These are phyloP conservation scores for Micractinium conductrix DNA, from an alignment of 139 green algal species.

Conservation along the genomic window DNA sequence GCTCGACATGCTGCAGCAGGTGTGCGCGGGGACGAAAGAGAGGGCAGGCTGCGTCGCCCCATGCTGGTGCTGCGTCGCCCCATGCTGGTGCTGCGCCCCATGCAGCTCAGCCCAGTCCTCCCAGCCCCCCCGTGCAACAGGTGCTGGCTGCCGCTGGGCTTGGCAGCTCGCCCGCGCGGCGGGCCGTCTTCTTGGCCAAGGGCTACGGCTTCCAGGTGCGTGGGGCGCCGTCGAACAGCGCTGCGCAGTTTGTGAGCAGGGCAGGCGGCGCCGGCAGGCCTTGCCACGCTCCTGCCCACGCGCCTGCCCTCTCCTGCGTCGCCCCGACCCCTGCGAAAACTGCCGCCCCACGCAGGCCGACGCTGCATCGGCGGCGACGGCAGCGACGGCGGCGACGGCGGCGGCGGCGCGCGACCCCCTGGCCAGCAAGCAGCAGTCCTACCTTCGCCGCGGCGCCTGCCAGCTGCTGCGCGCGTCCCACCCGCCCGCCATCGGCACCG, in stretches of 20 bases:
- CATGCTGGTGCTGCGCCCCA: too few relatives aligned
- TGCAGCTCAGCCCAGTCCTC: too few relatives aligned
- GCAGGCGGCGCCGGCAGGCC: too few relatives aligned
- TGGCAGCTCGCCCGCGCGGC: background rate
- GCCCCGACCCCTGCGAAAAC: background rate
- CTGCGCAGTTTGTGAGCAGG: too few relatives aligned
- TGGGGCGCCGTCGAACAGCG: too few relatives aligned
- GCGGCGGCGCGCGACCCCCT: background rate
- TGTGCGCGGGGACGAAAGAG: too few relatives aligned
- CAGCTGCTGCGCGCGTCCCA: background rate
- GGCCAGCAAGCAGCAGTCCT: background rate
- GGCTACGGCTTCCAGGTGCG: background rate
- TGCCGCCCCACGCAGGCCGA: background rate
- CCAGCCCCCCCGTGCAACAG: too few relatives aligned
- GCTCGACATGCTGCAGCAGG: background rate
- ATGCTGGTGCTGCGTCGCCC: too few relatives aligned
- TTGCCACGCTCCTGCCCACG: background rate
- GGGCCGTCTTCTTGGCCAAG: background rate
- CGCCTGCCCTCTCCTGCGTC: background rate
- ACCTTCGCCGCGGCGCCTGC: background rate
- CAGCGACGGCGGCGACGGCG: too few relatives aligned
- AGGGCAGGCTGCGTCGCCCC: too few relatives aligned
- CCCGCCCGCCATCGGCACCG: background rate
- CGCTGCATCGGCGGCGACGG: background rate
- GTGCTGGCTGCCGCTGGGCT: background rate